These are phyloP conservation scores for Coniosporium apollinis DNA, from an alignment of 495 filamentous ascomycete genomes.

Conservation along the genomic window DNA sequence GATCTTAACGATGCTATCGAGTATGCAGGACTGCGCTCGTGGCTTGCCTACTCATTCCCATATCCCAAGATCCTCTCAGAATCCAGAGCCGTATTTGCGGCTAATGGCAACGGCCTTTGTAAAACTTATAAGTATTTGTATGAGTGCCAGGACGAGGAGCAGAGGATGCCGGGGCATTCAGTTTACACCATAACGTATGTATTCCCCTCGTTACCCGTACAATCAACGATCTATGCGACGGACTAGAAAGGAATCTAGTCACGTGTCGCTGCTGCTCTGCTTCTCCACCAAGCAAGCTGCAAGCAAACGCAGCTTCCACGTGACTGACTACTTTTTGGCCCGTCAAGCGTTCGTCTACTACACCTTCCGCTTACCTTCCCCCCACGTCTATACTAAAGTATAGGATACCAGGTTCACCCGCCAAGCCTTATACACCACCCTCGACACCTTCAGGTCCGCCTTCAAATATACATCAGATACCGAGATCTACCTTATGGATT, in stretches of 20 bases:
- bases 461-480: neutral
- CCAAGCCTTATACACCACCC: neutral
- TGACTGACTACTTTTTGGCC: no score
- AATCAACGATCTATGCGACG: neutral
- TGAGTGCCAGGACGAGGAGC: neutral
- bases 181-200: neutral
- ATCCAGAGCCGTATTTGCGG: neutral
- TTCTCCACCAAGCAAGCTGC: neutral
- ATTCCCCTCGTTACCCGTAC: neutral
- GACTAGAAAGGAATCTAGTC: no score
- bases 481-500: neutral
- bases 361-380: neutral
- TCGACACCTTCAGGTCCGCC: neutral
- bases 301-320: no score
- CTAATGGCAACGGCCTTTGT: neutral
- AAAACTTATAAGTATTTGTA: neutral
- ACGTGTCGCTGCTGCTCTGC: no score
- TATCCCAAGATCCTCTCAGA: neutral
- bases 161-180: neutral
- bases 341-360: no score
- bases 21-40: neutral
- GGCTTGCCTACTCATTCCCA: neutral
- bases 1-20: neutral
- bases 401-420: neutral
- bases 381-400: neutral